Base-by-base conservation (phyloP, 2,329 filamentous ascomycete species). In the Phyllosticta ampelicida region DNA sequence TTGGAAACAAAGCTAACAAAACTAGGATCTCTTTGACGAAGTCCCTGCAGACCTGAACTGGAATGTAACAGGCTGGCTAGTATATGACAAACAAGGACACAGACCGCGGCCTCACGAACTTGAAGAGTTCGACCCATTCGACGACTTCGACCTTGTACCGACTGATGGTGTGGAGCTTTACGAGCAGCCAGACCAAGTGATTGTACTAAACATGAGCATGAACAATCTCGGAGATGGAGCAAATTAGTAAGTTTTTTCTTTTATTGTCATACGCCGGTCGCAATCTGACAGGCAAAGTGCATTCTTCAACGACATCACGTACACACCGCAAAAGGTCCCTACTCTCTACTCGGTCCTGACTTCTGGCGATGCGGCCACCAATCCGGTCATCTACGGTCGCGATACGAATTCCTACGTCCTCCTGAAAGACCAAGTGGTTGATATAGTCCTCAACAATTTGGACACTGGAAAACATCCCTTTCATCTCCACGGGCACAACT, bases 301-400 rank as follows among this genome's bases (percentile, higher is more conserved):
- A 61, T 63, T 59, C 86, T 54, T 13, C 61, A 61, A 28, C 56
- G 87, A 73, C 81, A 85, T 69, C 80, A 86, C 84, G 20, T 90
- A 87, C 68, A 76, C 77, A 1, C 55, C 71, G 0, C 86, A 83
- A 53, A 83, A 85, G 66, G 86, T 89, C 0, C 86, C 86, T 0
- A 80, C 83, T 0, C 75, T 90, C 0, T 89, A 87, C 73, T 86
- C 85, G 0, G 86, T 77, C 0, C 73, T 89, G 16, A 80, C 78
- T 0, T 73, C 83, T 1, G 83, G 82, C 16, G 66, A 74, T 8
- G 62, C 78, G 18, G 80, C 82, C 10, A 76, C 75, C 1, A 77
- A 89, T 61, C 75, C 83, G 0, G 62, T 68, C 1, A 73, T 90
- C 4, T 90, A 90, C 66, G 86, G 87, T 28, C 74, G 77, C 18